Evolutionary conservation across 331 rosid species (phyloP).

Genomic region (Acacia pycnantha): DNA sequence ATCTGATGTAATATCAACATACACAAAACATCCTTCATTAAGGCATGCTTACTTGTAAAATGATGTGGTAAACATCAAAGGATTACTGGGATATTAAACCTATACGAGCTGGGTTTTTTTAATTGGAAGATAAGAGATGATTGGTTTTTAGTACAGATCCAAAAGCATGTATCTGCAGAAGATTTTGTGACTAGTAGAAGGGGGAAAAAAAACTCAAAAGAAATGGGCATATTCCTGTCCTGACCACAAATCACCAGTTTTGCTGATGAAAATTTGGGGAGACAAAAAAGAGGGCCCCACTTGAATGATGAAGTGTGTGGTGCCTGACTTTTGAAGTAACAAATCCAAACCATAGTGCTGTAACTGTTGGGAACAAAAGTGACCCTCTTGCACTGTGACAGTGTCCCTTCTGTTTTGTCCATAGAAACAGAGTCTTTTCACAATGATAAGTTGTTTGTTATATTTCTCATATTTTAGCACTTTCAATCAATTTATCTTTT

Average conservation of each 20-base stretch:
- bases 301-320: conserved; percentile 18
- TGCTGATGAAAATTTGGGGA: not conserved
- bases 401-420: not conserved
- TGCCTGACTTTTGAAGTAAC: conserved; percentile 22
- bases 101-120: not conserved
- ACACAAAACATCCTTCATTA: not conserved
- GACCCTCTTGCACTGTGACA: conserved; percentile 32
- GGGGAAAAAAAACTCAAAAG: not conserved
- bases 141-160: not conserved
- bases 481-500: not conserved
- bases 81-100: not conserved
- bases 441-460: not conserved
- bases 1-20: not conserved
- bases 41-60: not conserved
- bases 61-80: not conserved
- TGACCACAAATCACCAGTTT: not conserved
- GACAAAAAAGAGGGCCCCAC: conserved; percentile 5
- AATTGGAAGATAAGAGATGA: conserved; percentile 1
- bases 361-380: conserved; percentile 31
- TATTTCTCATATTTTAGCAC: not conserved
- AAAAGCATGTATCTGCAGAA: not conserved
- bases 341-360: not conserved
- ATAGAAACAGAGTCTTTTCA: not conserved
- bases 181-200: not conserved
- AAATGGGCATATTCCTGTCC: not conserved